Evolutionary conservation across 495 filamentous ascomycete species (phyloP), one percentile per base, ranked within the genome.

Genomic region (Thermothielavioides terrestris): DNA sequence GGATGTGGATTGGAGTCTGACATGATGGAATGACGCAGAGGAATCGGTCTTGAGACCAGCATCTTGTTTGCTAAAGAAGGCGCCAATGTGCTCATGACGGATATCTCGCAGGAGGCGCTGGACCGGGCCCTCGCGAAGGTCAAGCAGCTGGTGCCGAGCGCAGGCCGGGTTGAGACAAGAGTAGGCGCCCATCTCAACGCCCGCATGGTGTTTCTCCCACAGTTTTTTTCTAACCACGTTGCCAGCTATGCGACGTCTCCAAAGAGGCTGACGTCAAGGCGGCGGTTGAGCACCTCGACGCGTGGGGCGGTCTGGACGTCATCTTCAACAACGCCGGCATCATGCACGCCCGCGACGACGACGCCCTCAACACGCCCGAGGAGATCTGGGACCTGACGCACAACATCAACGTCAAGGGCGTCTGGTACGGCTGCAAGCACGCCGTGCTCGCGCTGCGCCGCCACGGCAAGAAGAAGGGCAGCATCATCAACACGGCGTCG

Each of bases 291-390:
- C 65, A 73, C 2, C 65, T 89, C 40, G 90, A 96, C 60, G 51
- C 70, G 39, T 95, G 87, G 88, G 91, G 89, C 57, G 92, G 92
- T n/a, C 71, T 88, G 0, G 92, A 98, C 65, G 75, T 96, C 56
- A 86, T 98, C 54, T 98, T 95, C 80, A 98, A 98, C 78, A 98
- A 98, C 63, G 92, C 92, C 0, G 92, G 92, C 15, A 98, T 98
- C 63, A 98, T 98, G 92, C 89, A 96, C 66, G 78, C 77, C 26
- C 74, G 84, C 46, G 92, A 98, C 65, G 84, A 79, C 52, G 89
- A 95, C 67, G 88, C 91, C 18, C 69, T 94, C 50, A 74, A 81
- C 49, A 95, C 89, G 1, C 81, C 86, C 11, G 89, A 96, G 69
- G 79, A 78, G 47, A 89, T 98, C 70, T 98, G 92, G 92, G 89